A percentile compares a stretch with the other conserved stretches of the same genome.
Evolutionary conservation across 1,139 yeast species (phyloP).

Genomic region (Candida dubliniensis): DNA sequence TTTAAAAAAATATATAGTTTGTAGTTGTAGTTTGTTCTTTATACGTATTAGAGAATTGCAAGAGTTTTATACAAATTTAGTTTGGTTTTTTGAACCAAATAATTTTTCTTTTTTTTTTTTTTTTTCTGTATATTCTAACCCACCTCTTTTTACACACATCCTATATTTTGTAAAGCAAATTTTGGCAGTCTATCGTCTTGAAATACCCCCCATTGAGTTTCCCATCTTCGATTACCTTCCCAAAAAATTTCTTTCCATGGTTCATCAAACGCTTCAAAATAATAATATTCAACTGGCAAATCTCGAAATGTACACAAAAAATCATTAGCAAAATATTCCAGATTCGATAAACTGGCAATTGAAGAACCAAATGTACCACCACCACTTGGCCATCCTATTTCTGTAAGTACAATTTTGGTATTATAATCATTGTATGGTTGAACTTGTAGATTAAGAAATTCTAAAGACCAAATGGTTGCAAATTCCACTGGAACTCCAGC

Average conservation of each 20-base stretch:
- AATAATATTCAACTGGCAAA: slow-evolving; percentile 52
- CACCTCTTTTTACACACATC: slow-evolving; percentile 9
- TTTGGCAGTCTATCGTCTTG: slow-evolving; percentile 38
- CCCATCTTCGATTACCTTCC: slow-evolving; percentile 54
- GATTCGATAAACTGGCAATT: slow-evolving; percentile 43
- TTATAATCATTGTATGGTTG: slow-evolving; percentile 23
- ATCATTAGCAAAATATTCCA: slow-evolving; percentile 48
- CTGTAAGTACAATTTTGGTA: slow-evolving; percentile 51
- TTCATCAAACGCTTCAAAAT: slow-evolving; percentile 72
- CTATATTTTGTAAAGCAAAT: slow-evolving; percentile 22
- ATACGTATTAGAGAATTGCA: no score
- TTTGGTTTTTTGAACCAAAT: background rate
- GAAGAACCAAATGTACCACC: slow-evolving; percentile 55
- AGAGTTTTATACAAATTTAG: background rate
- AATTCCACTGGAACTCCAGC: slow-evolving; percentile 53
- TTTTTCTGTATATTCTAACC: background rate
- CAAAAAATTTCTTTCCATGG: slow-evolving; percentile 64
- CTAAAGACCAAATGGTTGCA: slow-evolving; percentile 56
- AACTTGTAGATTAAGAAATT: slow-evolving; percentile 47
- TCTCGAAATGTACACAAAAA: slow-evolving; percentile 52
- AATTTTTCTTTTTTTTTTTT: background rate
- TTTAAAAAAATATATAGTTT: no score
- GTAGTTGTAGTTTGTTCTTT: no score
- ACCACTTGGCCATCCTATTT: slow-evolving; percentile 70
- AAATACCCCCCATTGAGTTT: slow-evolving; percentile 72